Evolutionary conservation across 2,329 filamentous ascomycete species (phyloP), one percentile per base, ranked within the genome.

Genomic region (Fusarium transvaalense): DNA sequence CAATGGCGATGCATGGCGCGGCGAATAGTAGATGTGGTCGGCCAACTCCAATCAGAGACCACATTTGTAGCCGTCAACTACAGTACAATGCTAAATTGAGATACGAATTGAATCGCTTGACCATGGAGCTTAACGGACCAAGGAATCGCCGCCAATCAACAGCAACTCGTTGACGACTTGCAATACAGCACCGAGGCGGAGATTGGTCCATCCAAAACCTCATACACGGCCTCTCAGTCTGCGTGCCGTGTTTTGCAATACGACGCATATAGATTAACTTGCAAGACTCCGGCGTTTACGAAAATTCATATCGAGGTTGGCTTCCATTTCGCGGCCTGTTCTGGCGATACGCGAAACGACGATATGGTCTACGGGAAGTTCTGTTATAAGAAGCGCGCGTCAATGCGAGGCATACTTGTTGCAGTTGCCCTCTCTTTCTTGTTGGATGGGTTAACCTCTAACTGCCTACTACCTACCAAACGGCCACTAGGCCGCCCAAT

Each of bases 371-470:
- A 25, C 21, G 25, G 21, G 37, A 58, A 53, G 41, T 10, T 45
- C 25, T 46, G 35, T 27, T 53, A 42, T 39, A 52, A 64, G 62
- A 64, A 67, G 66, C 66, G 66, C 66, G 66, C 66, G 66, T 69
- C 58, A 69, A 69, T 70, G 66, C 66, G 46, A 69, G 66, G 53
- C 62, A 70, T 69, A 21, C 37, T 39, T 54, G 32, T 56, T 50
- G 54, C 62, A 64, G 41, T 46, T 43, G 31, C 51, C 51, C n/a
- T 50, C n/a, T 51, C 32, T 51, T 37, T 51, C 17, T 38, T 50
- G 46, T 50, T 51, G 41, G 15, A 50, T 35, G 37, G 29, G 41
- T 50, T 41, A n/a, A 12, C 45, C 55, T 34, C 55, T 34, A 29
- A 45, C 38, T 42, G 35, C 13, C 23, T 17, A 64, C n/a, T 34